phyloP scores from a whole-genome alignment of 495 filamentous ascomycete genomes.

The Penicillium odoratum region DNA sequence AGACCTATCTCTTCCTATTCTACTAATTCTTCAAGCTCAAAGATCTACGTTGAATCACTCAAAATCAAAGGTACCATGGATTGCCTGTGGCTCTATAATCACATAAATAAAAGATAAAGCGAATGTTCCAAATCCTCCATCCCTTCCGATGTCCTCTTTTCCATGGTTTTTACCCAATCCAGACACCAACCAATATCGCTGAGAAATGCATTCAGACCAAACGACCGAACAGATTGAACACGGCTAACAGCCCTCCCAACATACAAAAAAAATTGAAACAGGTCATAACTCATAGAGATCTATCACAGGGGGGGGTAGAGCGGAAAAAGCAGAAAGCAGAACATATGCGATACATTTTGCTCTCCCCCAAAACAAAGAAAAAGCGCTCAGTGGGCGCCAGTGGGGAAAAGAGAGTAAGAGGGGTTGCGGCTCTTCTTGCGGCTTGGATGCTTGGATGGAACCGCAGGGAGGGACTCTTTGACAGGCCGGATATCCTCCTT shows the following conservation, averaged over 20 bases:
- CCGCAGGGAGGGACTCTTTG: constrained; percentile 13
- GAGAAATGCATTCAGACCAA: constrained; percentile 42
- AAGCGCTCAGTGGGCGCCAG: constrained; percentile 22
- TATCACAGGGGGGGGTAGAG: constrained; percentile 11
- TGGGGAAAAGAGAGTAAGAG: constrained; percentile 50
- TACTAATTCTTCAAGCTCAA: background rate
- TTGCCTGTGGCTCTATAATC: constrained; percentile 15
- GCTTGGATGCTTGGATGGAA: constrained; percentile 23
- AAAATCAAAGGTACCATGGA: background rate
- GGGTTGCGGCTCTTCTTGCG: constrained; percentile 37
- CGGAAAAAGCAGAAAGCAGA: constrained; percentile 16
- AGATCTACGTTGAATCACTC: background rate
- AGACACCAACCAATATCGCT: constrained; percentile 37
- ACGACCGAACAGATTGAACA: constrained; percentile 22
- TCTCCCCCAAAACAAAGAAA: constrained; percentile 9
- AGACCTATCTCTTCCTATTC: too few relatives aligned
- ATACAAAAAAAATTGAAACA: constrained; percentile 15
- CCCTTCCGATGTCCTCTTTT: constrained; percentile 19
- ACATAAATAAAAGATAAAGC: constrained; percentile 18
- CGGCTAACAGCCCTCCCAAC: constrained; percentile 6
- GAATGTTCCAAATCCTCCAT: constrained; percentile 24
- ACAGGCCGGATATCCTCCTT: constrained; percentile 26
- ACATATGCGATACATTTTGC: constrained; percentile 12
- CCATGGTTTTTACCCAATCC: constrained; percentile 27
- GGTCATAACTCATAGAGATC: constrained; percentile 20